phyloP scores from a whole-genome alignment of 495 filamentous ascomycete species.

The Stereocaulon alpinum region DNA sequence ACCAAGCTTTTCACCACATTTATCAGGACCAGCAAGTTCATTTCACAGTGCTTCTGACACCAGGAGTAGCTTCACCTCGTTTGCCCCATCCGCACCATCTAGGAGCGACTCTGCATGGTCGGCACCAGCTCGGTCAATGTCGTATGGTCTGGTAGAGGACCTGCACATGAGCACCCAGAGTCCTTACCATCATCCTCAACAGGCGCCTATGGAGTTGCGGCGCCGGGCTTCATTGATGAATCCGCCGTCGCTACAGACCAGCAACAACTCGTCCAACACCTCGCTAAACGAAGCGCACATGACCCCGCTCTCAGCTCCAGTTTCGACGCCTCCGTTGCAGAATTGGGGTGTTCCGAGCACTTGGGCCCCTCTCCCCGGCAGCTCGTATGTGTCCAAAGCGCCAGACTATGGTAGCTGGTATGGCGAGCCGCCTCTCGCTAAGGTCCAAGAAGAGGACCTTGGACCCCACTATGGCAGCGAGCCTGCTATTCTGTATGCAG shows the following conservation, averaged over 20 bases:
- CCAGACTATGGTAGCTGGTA: conserved; percentile 23
- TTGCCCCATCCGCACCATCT: conserved; percentile 14
- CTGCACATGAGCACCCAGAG: conserved; percentile 15
- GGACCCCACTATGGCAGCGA: conserved; percentile 19
- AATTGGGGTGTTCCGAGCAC: conserved; percentile 11
- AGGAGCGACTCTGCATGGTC: conserved; percentile 20
- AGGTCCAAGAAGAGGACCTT: conserved; percentile 25
- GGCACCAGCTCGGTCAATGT: conserved; percentile 19
- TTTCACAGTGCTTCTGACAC: conserved; percentile 15
- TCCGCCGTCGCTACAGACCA: conserved; percentile 22
- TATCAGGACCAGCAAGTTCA: conserved; percentile 17
- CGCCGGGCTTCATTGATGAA: conserved; percentile 21
- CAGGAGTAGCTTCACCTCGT: conserved; percentile 19
- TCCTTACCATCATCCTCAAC: conserved; percentile 12
- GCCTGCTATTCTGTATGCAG: conserved; percentile 17
- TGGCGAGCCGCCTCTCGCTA: conserved; percentile 19
- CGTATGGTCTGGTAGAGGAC: conserved; percentile 22
- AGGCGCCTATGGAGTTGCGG: conserved; percentile 15
- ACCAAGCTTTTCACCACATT: conserved; percentile 19
- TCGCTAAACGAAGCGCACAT: conserved; percentile 17
- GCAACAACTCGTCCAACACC: conserved; percentile 20
- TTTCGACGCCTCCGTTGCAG: conserved; percentile 18
- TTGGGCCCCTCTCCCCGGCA: conserved; percentile 19
- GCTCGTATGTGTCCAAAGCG: conserved; percentile 18
- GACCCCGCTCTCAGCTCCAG: conserved; percentile 18